Percentiles rank a stretch among this genome's conserved stretches.
phyloP scores from a whole-genome alignment of 495 filamentous ascomycete species.

The Penicillium bialowiezense region DNA sequence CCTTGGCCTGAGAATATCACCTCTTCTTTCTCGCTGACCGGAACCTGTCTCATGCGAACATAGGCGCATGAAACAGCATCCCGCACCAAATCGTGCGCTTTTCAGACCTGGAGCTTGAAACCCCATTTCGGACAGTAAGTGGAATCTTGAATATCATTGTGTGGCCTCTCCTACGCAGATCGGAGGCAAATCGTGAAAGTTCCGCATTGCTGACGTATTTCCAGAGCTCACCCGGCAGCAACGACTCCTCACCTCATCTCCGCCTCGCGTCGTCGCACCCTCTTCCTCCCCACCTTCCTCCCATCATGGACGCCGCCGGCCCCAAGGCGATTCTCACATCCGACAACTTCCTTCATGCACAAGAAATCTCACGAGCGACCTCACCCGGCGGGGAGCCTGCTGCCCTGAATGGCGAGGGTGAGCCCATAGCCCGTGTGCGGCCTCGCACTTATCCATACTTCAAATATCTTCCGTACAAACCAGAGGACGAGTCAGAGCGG shows the following conservation, averaged over 20 bases:
- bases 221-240: constrained; percentile 32
- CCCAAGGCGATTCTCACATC: constrained; percentile 42
- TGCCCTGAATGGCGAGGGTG: constrained; percentile 49
- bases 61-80: constrained; percentile 28
- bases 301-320: constrained; percentile 40
- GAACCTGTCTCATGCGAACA: constrained; percentile 30
- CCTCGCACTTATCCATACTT: constrained; percentile 93
- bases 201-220: constrained; percentile 24
- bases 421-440: constrained; percentile 66
- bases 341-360: constrained; percentile 46
- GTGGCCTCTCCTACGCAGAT: background rate
- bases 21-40: background rate
- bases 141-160: background rate
- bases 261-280: constrained; percentile 16
- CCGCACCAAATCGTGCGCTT: constrained; percentile 22
- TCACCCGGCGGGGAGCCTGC: constrained; percentile 63
- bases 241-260: constrained; percentile 21
- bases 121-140: constrained; percentile 17
- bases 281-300: constrained; percentile 8
- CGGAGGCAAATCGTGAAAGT: constrained; percentile 3
- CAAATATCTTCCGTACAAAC: constrained; percentile 78
- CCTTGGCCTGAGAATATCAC: background rate
- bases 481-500: constrained; percentile 72
- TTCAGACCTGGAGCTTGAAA: constrained; percentile 17
- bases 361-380: constrained; percentile 60